Evolutionary conservation across 192 early-diverging fungal genomes (phyloP), one percentile per base, ranked within the genome.

Genomic region (Backusella morwellensis): DNA sequence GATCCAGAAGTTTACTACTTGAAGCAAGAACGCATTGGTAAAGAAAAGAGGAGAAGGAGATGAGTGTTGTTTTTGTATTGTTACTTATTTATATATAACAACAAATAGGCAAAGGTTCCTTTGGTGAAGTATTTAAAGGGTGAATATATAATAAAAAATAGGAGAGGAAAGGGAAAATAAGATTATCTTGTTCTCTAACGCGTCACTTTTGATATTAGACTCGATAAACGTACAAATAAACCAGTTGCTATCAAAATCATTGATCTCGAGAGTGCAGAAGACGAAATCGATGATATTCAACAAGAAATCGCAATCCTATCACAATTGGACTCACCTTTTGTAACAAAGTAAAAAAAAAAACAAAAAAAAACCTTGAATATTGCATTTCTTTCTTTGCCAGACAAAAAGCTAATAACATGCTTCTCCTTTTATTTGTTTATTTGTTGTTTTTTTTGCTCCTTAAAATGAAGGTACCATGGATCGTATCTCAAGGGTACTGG

Each of bases 211-310:
- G 29, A 69, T 52, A 42, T 47, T 50, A 93, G 94, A 14, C 85
- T 91, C 67, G 90, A 94, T 72, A 89, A 86, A 66, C 74, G 81
- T 36, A 92, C 90, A 23, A 90, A 88, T 52, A 85, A 86, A 74
- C 87, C 89, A 1, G 96, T 99, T 14, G 98, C 98, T 6, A 98
- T 99, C 77, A 99, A 99, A 82, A 94, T 98, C 56, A 97, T 99
- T 80, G 95, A 99, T 82, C 85, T 99, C 23, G 97, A 98, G 83
- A 94, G 90, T 78, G 94, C 95, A 29, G 97, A 99, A 82, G 97
- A 98, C 79, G 97, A 98, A 80, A 98, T 98, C 75, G 97, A 98
- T 78, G 98, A 99, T 87, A 98, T 99, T 80, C 97, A 97, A 82
- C 94, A 95, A 78, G 98, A 99, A 78, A 98, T 98, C 82, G 91